Evolutionary conservation across 2,329 filamentous ascomycete genomes (phyloP).

Genomic region (Cryphonectria japonica): DNA sequence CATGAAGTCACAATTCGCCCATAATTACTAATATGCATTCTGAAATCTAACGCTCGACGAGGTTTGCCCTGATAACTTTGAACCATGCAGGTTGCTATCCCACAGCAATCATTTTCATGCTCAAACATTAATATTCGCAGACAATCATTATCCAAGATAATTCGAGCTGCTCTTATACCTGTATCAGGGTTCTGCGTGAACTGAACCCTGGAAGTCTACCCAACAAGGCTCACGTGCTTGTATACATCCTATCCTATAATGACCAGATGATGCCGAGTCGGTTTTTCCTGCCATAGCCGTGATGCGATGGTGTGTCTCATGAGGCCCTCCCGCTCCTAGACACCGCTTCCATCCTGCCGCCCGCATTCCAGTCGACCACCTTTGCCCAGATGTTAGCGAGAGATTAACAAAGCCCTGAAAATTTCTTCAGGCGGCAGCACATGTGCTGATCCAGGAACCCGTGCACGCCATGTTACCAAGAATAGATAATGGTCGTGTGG

Average conservation of each 20-base stretch:
- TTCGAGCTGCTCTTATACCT: not conserved
- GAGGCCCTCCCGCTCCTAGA: not conserved
- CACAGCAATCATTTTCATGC: not conserved
- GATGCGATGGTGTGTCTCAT: not conserved
- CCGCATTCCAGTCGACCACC: not conserved
- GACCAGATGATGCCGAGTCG: too few species aligned
- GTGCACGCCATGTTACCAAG: not conserved
- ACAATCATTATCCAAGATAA: not conserved
- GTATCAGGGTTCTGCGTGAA: not conserved
- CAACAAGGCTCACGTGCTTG: not conserved
- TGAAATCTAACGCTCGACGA: not conserved
- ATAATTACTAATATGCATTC: not conserved
- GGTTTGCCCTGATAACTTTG: not conserved
- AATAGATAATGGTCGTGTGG: slow-evolving; percentile 2
- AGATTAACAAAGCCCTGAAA: not conserved
- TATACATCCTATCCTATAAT: not conserved
- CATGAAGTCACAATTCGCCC: not conserved
- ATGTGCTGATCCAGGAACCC: not conserved
- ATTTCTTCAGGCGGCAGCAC: not conserved
- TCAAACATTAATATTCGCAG: not conserved
- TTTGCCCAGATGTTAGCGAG: not conserved
- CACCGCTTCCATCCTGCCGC: not conserved
- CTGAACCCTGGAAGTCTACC: not conserved
- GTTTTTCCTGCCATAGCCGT: not conserved
- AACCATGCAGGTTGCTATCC: not conserved